Base-by-base conservation (phyloP, 1,139 yeast species). In the Pichia sp. region DNA sequence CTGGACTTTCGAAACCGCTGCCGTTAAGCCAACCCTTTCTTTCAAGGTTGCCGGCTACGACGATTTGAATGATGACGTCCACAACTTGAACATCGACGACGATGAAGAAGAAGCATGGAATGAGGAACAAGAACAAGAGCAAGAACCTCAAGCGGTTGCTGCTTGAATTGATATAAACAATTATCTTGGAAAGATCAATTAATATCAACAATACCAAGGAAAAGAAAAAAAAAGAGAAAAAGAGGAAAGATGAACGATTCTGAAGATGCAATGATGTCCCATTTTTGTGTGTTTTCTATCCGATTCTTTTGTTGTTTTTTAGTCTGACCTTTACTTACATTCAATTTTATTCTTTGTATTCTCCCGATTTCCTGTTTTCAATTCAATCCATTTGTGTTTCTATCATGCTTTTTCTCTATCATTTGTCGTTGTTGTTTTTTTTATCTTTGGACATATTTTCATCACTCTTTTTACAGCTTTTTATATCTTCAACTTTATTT, bases 1-100 rank as follows among this genome's bases (percentile, higher is more conserved):
- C 36, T 86, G 95, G 95, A 86, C 95, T 61, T 79, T 85, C 64
- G 93, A 85, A 67, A 73, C 80, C 53, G 93, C 93, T 62, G 89
- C 78, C 55, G 88, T 85, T 59, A 84, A 84, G 72, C 93, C 93
- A 68, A 80, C 90, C 59, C 78, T 85, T 66, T 83, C 90, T 16
- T 80, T 86, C 72, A 87, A 86, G 68, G 87, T 86, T 60, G 78
- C 82, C 56, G 83, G 75, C 51, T 85, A 82, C 54, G 87, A 78
- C 52, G 82, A 79, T 39, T 59, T 66, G 45, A 68, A 65, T 46
- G 61, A 67, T n/a, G 70, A 63, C 52, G 75, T 80, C 60, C 78
- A 78, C 62, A 67, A 76, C 68, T 71, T 79, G 74, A 76, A 78
- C 61, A 77, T 78, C 58, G 75, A 82, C 58, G 83, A 79, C 68